phyloP scores from a whole-genome alignment of 2,329 filamentous ascomycete genomes.

The Corniculantispora saksenae region DNA sequence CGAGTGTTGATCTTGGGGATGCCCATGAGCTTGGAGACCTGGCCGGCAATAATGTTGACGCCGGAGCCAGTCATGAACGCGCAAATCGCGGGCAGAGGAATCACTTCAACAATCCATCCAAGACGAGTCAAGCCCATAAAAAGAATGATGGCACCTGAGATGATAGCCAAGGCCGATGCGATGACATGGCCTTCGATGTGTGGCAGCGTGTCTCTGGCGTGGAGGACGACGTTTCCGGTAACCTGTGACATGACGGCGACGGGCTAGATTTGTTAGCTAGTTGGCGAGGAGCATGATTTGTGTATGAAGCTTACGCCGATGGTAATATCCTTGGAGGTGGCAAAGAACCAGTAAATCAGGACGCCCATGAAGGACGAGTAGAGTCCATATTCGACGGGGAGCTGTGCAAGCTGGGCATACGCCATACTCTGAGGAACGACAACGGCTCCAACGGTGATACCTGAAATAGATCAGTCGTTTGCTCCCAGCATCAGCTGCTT shows the following conservation, averaged over 20 bases:
- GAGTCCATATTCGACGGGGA: constrained; percentile 51
- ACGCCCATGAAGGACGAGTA: constrained; percentile 93
- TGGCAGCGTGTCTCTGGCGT: constrained; percentile 39
- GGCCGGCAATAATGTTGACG: constrained; percentile 51
- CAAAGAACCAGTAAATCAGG: constrained; percentile 94
- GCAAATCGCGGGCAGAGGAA: constrained; percentile 53
- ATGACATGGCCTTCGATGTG: constrained; percentile 44
- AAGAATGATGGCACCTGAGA: constrained; percentile 50
- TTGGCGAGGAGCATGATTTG: background rate
- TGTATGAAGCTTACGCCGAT: constrained; percentile 63
- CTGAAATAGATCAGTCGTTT: constrained; percentile 24
- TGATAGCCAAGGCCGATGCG: constrained; percentile 49
- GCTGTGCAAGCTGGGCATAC: constrained; percentile 50
- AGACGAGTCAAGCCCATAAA: constrained; percentile 51
- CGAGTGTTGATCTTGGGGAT: constrained; percentile 52
- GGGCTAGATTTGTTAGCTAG: constrained; percentile 41
- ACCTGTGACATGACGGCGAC: constrained; percentile 56
- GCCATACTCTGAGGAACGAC: constrained; percentile 59
- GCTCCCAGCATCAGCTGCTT: background rate
- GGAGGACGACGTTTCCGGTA: constrained; percentile 49
- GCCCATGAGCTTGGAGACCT: constrained; percentile 53
- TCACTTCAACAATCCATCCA: constrained; percentile 57
- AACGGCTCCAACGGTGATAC: constrained; percentile 41
- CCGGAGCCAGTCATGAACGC: constrained; percentile 58
- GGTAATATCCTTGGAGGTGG: constrained; percentile 89